These are phyloP conservation scores for Vaucheria bursata DNA, from an alignment of 352 stramenopile species.

Conservation along the genomic window DNA sequence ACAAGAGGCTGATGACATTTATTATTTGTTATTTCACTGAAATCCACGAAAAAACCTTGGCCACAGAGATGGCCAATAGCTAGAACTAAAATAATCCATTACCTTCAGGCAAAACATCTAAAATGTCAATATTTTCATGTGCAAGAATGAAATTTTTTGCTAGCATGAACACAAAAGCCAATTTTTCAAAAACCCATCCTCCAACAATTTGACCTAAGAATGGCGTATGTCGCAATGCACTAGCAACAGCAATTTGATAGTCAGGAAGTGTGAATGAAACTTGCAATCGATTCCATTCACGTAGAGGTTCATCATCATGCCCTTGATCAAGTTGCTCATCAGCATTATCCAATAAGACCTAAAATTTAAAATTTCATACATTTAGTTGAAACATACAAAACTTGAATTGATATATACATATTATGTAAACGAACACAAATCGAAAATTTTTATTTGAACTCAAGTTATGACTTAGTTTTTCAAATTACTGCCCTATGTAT, in stretches of 20 bases:
- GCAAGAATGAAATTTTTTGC: slow-evolving; percentile 36
- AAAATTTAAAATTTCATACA: too few species aligned
- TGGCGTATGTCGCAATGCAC: slow-evolving; percentile 14
- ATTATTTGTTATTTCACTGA: too few species aligned
- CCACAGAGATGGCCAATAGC: too few species aligned
- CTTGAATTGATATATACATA: not conserved
- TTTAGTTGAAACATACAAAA: not conserved
- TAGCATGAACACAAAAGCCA: slow-evolving; percentile 37
- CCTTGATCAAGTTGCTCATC: slow-evolving; percentile 37
- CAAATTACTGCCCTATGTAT: too few species aligned
- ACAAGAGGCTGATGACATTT: too few species aligned
- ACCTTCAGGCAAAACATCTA: slow-evolving; percentile 31
- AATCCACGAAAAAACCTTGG: too few species aligned
- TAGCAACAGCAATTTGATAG: slow-evolving; percentile 35
- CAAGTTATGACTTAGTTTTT: too few species aligned
- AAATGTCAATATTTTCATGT: slow-evolving; percentile 34
- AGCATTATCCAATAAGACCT: slow-evolving; percentile 13
- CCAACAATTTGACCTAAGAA: slow-evolving; percentile 31
- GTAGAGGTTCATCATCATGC: slow-evolving; percentile 8
- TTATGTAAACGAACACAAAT: not conserved
- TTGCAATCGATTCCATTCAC: slow-evolving; percentile 21
- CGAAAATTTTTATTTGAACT: too few species aligned
- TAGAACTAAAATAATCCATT: too few species aligned
- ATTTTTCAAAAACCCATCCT: slow-evolving; percentile 40
- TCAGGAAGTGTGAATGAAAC: slow-evolving; percentile 34